Evolutionary conservation across 2,329 filamentous ascomycete genomes (phyloP), one percentile per base, ranked within the genome.

Genomic region (Sporothrix euskadiensis): DNA sequence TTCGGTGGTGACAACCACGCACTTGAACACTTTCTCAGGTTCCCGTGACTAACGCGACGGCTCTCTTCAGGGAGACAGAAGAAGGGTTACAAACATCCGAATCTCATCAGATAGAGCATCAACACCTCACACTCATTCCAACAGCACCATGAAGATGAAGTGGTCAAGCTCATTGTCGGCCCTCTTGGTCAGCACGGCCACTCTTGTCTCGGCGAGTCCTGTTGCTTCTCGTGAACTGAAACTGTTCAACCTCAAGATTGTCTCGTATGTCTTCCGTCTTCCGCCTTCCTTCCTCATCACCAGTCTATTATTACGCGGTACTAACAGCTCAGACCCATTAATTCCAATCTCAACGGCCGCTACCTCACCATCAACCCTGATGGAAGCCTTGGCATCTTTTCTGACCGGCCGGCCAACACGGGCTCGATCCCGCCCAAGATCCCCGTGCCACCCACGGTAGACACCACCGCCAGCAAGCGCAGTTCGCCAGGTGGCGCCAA

Each of bases 311-410:
- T 26, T 26, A 26, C 26, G 26, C 52, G 2, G 44, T 16, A 8
- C 57, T 41, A n/a, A 22, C 19, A 39, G 12, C 3, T 41, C n/a
- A 75, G 71, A 4, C 69, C 68, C 6, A 5, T 14, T 2, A 47
- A 56, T 8, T 12, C 57, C n/a, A 16, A 65, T 57, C 74, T 84
- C 65, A 74, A 83, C 76, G 80, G 79, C 54, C 77, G 77, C 56
- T 80, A 80, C 76, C 78, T 84, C 19, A 75, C 78, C 32, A 52
- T 79, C 61, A 52, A 69, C 32, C 81, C 77, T 72, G 76, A 77
- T 74, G 77, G 76, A 73, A 76, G 75, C 16, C 75, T 84, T 14
- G 81, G 81, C 69, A 71, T 83, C 72, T 81, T 26, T 22, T 30
- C 57, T 1, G 19, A 47, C 54, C 41, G 30, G 12, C 9, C 19